Percentiles rank a stretch among this genome's conserved stretches.
These are phyloP conservation scores for Rhododendron williamsianum DNA, from an alignment of 148 eudicot species.

Conservation along the genomic window DNA sequence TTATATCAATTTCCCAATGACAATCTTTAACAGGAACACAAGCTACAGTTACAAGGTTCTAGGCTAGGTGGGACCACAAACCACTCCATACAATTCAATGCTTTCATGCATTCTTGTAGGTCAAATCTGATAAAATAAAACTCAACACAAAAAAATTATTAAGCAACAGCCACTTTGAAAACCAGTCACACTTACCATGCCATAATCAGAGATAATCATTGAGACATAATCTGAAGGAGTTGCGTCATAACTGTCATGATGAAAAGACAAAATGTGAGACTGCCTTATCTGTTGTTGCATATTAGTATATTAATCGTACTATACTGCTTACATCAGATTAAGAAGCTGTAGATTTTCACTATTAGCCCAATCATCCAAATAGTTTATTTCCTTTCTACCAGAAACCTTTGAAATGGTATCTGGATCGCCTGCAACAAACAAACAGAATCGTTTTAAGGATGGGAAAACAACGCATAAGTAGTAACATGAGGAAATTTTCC, in stretches of 20 bases:
- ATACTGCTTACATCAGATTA: conserved; percentile 65
- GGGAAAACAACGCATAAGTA: not conserved
- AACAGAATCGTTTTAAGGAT: not conserved
- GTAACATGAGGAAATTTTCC: not conserved
- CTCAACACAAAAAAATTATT: not conserved
- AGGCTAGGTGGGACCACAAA: not conserved
- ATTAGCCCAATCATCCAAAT: conserved; percentile 59
- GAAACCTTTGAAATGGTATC: conserved; percentile 70
- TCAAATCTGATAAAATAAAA: not conserved
- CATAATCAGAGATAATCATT: conserved; percentile 92
- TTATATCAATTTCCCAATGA: not conserved
- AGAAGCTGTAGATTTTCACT: conserved; percentile 75
- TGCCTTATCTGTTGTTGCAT: not conserved
- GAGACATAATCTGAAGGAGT: conserved; percentile 96
- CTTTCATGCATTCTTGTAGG: not conserved
- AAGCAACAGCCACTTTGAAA: not conserved
- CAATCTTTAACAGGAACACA: not conserved
- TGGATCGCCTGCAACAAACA: conserved; percentile 57
- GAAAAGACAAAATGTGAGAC: conserved; percentile 7
- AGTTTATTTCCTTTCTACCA: conserved; percentile 65
- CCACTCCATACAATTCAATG: not conserved
- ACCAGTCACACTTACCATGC: conserved; percentile 68
- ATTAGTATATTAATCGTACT: not conserved
- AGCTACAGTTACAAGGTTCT: not conserved
- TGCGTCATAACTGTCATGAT: conserved; percentile 64